phyloP scores from a whole-genome alignment of 2,329 filamentous ascomycete genomes.

The Aspergillus ruber region DNA sequence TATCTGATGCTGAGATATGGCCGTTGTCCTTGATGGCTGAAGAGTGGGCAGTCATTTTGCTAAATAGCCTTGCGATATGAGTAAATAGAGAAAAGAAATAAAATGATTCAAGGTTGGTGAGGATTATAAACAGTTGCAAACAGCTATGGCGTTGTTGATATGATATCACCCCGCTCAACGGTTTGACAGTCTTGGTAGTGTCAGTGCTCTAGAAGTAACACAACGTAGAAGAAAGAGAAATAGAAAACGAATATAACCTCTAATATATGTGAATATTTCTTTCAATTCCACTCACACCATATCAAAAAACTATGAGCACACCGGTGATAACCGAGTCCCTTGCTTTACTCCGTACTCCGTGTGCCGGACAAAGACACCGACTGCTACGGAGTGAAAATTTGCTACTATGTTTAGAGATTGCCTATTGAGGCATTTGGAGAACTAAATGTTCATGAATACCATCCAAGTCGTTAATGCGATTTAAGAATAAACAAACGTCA shows the following conservation, averaged over 20 bases:
- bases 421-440: too few relatives aligned
- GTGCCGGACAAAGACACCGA: background rate
- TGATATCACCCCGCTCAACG: background rate
- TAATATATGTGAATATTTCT: background rate
- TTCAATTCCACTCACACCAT: background rate
- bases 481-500: slow-evolving; percentile 1
- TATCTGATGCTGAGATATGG: slow-evolving; percentile 61
- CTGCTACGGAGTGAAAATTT: slow-evolving; percentile 7
- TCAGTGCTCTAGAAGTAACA: background rate
- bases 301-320: background rate
- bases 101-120: background rate
- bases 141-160: background rate
- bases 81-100: background rate
- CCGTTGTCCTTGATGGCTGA: slow-evolving; percentile 14
- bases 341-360: background rate
- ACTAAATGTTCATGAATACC: background rate
- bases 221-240: background rate
- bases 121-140: slow-evolving; percentile 5
- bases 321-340: slow-evolving; percentile 4
- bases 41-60: slow-evolving; percentile 14
- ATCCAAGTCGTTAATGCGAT: background rate
- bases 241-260: background rate
- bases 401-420: background rate
- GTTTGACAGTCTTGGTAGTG: background rate
- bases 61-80: background rate